Evolutionary conservation across 2,329 filamentous ascomycete genomes (phyloP).

Genomic region (Talaromyces sp.): DNA sequence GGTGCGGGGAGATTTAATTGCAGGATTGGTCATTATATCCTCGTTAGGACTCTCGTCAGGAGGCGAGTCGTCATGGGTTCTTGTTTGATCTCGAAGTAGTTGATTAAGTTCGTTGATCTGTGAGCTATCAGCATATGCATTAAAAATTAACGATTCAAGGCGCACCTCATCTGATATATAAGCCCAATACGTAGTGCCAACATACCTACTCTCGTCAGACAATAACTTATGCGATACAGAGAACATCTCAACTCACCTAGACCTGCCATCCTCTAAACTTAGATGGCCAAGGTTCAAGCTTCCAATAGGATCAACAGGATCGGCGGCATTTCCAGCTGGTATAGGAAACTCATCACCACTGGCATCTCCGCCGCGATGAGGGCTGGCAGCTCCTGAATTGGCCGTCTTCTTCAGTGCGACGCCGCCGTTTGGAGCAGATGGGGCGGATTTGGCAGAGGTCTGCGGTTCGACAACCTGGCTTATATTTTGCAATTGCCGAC

Average conservation of each 20-base stretch:
- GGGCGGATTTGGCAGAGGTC: neutral
- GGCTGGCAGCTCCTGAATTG: constrained; percentile 24
- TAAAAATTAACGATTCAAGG: neutral
- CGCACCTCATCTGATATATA: constrained; percentile 39
- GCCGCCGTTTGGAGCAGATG: constrained; percentile 7
- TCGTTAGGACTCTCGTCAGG: constrained; percentile 18
- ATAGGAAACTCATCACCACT: constrained; percentile 38
- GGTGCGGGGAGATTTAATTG: constrained; percentile 8
- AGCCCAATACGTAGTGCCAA: constrained; percentile 41
- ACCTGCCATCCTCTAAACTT: constrained; percentile 38
- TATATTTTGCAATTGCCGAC: constrained; percentile 6
- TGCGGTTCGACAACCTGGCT: constrained; percentile 6
- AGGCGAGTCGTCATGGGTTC: constrained; percentile 24
- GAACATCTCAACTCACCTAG: constrained; percentile 17
- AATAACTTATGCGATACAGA: neutral
- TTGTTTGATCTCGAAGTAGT: constrained; percentile 35
- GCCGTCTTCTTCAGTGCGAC: constrained; percentile 9
- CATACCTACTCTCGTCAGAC: constrained; percentile 28
- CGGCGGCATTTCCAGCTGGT: constrained; percentile 34
- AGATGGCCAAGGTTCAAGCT: constrained; percentile 37
- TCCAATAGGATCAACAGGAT: constrained; percentile 37
- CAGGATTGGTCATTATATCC: constrained; percentile 16
- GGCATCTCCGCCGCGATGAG: constrained; percentile 27
- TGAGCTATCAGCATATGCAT: constrained; percentile 10
- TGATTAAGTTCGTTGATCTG: constrained; percentile 41